Evolutionary conservation across 2,329 filamentous ascomycete species (phyloP), one percentile per base, ranked within the genome.

Genomic region (Fusarium robinianum): DNA sequence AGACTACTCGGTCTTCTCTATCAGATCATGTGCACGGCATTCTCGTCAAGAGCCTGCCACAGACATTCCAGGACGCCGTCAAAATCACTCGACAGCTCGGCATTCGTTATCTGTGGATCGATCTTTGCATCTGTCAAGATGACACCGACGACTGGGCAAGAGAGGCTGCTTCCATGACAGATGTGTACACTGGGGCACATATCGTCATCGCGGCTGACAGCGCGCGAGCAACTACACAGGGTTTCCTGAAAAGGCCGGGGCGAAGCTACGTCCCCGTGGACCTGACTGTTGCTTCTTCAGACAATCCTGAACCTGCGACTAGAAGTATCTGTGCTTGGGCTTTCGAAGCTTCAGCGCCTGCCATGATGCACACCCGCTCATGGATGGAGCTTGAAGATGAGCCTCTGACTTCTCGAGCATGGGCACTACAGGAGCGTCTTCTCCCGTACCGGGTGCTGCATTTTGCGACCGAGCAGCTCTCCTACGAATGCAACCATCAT

Each of bases 71-170:
- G 11, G 51, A 53, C n/a, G 49, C 51, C 0, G 50, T 55, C 10
- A 41, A 31, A 4, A n/a, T 50, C 3, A 47, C 46, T 1, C 46
- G 46, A 0, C 15, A 42, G 16, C 32, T 55, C 1, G 49, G 41
- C 1, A 12, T 44, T 4, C 25, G 36, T 0, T 50, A 8, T 8
- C 29, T 55, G 0, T 53, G 51, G 49, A 50, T 55, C 3, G 51
- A 55, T 11, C 7, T 46, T 2, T 53, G 42, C 8, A 53, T 55
- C 8, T 46, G 30, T 3, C 46, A 55, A 12, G 51, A 50, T 2
- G 49, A 53, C 6, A 0, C 16, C 1, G 40, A 50, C 8, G 41
- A 55, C 2, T 53, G 51, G 44, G 24, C 36, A 0, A 16, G 34
- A 16, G 48, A 49, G 8, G 41, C 48, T 18, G 48, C 44, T 5